phyloP scores from a whole-genome alignment of 257 asterid genomes.

The Primulina tabacum region DNA sequence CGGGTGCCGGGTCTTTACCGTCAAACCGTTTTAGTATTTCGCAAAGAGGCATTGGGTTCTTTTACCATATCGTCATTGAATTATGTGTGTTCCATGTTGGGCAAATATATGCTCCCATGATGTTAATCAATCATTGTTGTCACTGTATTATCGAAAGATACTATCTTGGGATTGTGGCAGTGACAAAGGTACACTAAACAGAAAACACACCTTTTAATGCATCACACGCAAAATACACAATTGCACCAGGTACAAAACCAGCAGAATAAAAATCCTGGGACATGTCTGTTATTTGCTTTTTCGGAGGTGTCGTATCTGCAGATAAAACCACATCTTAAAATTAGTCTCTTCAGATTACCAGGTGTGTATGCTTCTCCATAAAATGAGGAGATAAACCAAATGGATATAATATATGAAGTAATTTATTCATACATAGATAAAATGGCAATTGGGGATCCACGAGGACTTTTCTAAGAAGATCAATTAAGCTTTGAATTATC shows the following conservation, averaged over 20 bases:
- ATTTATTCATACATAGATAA: constrained; percentile 60
- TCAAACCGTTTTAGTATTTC: too few relatives aligned
- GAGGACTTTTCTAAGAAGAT: constrained; percentile 64
- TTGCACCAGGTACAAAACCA: constrained; percentile 92
- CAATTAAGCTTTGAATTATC: constrained; percentile 69
- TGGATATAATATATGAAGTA: constrained; percentile 11
- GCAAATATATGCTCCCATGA: not conserved
- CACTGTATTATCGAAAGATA: not conserved
- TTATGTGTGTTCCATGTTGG: not conserved
- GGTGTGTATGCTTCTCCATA: constrained; percentile 12
- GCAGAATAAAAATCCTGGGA: constrained; percentile 79
- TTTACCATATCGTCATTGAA: too few relatives aligned
- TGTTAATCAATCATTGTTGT: not conserved
- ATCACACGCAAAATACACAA: constrained; percentile 75
- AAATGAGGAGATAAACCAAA: constrained; percentile 7
- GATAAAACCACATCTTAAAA: constrained; percentile 17
- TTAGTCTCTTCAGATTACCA: constrained; percentile 15
- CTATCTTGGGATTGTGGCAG: not conserved
- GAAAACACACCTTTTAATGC: constrained; percentile 52
- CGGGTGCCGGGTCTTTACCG: too few relatives aligned
- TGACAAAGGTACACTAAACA: not conserved
- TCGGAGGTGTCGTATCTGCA: constrained; percentile 94
- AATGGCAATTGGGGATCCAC: constrained; percentile 70
- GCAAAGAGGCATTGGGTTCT: too few relatives aligned
- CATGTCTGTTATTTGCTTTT: constrained; percentile 68